Percentiles rank a stretch among this genome's conserved stretches.
Conservation (phyloP, 148 eudicot species). For the Diospyros kaki region DNA sequence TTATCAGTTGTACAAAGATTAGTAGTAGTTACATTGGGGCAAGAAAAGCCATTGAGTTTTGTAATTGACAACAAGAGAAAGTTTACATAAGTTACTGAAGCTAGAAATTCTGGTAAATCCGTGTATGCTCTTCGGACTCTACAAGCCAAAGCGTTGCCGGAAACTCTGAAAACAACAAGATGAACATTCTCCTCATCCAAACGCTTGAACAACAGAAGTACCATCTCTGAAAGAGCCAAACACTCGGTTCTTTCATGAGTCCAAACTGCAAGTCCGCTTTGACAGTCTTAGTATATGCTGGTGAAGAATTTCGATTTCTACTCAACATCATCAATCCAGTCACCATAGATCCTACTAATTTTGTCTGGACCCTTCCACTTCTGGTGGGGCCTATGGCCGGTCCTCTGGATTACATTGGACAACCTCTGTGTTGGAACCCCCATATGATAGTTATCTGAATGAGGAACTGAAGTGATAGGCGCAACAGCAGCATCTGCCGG, state of each 20-base stretch:
- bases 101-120: background rate
- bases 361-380: conserved; percentile 93
- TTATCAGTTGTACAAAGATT: too few relatives aligned
- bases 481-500: conserved; percentile 21
- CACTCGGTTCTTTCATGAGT: too few relatives aligned
- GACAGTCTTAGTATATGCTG: background rate
- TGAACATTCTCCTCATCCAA: background rate
- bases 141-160: background rate
- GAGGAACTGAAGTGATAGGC: conserved; percentile 19
- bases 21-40: too few relatives aligned
- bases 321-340: conserved; percentile 79
- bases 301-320: background rate
- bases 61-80: background rate
- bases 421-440: conserved; percentile 56
- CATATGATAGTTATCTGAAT: conserved; percentile 28
- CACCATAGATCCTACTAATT: conserved; percentile 85
- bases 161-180: background rate
- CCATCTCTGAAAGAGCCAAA: too few relatives aligned
- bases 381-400: conserved; percentile 45
- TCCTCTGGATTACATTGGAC: conserved; percentile 31
- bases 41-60: too few relatives aligned
- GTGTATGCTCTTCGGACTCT: background rate
- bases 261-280: background rate
- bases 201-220: too few relatives aligned
- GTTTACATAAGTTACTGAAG: background rate